Percentiles rank a stretch among this genome's conserved stretches.
These are phyloP conservation scores for Boletus rubroflammeus DNA, from an alignment of 768 basidiomycete species.

Conservation along the genomic window DNA sequence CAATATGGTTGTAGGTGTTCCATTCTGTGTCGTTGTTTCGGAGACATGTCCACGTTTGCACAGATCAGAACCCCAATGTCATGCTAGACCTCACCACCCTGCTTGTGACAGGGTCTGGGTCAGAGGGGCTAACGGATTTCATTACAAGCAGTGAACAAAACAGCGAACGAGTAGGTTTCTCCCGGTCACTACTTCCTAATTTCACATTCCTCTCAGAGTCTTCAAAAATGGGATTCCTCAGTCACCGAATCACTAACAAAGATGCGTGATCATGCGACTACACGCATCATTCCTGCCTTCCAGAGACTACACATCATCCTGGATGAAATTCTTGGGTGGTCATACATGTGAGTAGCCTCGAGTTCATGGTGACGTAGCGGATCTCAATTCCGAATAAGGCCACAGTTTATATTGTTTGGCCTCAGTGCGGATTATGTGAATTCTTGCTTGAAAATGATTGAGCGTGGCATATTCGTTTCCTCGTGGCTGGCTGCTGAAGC, in stretches of 20 bases:
- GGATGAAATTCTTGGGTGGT: constrained; percentile 79
- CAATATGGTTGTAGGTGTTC: constrained; percentile 61
- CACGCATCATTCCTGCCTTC: constrained; percentile 66
- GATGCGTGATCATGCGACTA: constrained; percentile 70
- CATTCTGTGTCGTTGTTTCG: constrained; percentile 8
- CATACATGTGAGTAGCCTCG: constrained; percentile 52
- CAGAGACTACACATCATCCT: constrained; percentile 74
- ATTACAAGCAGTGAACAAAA: constrained; percentile 75
- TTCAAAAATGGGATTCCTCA: constrained; percentile 80
- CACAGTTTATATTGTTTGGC: constrained; percentile 53
- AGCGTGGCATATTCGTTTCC: constrained; percentile 57
- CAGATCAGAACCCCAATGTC: constrained; percentile 60
- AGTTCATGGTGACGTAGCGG: constrained; percentile 8
- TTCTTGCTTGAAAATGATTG: constrained; percentile 49
- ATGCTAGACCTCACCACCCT: constrained; percentile 69
- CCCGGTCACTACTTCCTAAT: constrained; percentile 7
- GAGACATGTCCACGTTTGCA: constrained; percentile 11
- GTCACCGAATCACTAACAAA: constrained; percentile 67
- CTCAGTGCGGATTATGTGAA: constrained; percentile 49
- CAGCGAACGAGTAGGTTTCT: constrained; percentile 66
- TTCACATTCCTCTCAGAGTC: constrained; percentile 46
- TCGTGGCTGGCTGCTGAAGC: constrained; percentile 67
- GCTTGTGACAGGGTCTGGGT: constrained; percentile 66
- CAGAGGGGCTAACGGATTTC: constrained; percentile 70
- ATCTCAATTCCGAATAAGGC: constrained; percentile 39